Evolutionary conservation across 2,329 filamentous ascomycete species (phyloP), one percentile per base, ranked within the genome.

Genomic region (Penicillium digitatum): DNA sequence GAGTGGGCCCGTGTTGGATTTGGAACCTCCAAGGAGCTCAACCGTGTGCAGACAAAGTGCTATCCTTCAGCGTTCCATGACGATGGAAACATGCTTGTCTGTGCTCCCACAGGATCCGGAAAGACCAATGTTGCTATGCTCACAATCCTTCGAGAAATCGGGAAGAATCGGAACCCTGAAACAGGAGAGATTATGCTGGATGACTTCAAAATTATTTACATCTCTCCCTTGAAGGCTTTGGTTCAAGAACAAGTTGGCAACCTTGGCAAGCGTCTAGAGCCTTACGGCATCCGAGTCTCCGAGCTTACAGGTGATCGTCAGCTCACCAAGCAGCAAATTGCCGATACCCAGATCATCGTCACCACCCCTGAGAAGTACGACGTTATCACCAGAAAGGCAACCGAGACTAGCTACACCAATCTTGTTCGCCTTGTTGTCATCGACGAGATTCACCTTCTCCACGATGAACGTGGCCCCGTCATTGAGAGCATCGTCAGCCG

Each of bases 111-210:
- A 47, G 94, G 94, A 63, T 96, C 91, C 71, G 94, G 94, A 70
- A 99, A 99, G 78, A 99, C 94, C 1, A 99, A 99, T 68, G 94
- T 99, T 48, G 93, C 93, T 39, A 97, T 99, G 93, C 80, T 99
- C 60, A 87, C 93, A 2, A 97, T 99, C 69, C 81, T 99, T 37
- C 89, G 93, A 59, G 95, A 99, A 72, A 91, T 99, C 69, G 94
- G 94, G 58, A 99, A 97, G 78, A 87, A 99, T 70, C 85, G 93
- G 55, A 87, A 99, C 67, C 84, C 89, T 0, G 80, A 87, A 59
- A 96, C 90, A 0, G 94, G 94, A n/a, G 88, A 95, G 57, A 94
- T 99, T 61, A 90, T 95, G 72, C 79, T 99, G 9, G 94, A 99
- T 68, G 86, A 92, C 40, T 99, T 99, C 80, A 99, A 99, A 77